These are phyloP conservation scores for Parastagonospora avenae DNA, from an alignment of 2,329 filamentous ascomycete species.

Conservation along the genomic window DNA sequence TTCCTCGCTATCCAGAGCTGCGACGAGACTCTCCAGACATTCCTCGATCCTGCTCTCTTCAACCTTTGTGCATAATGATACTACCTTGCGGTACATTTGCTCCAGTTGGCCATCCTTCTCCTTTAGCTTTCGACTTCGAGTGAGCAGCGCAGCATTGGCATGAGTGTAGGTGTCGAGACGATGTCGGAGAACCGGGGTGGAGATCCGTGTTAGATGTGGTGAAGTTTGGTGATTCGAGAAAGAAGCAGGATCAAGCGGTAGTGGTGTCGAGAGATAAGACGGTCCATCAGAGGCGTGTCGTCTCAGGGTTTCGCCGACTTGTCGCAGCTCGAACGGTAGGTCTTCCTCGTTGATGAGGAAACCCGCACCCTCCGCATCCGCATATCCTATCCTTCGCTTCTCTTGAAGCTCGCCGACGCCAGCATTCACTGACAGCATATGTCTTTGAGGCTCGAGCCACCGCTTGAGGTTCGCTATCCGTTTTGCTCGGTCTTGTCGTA, in stretches of 20 bases:
- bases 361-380: conserved; percentile 48
- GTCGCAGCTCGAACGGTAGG: conserved; percentile 35
- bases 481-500: conserved; percentile 67
- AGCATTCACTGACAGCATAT: conserved; percentile 54
- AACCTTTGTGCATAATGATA: conserved; percentile 83
- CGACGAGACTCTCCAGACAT: conserved; percentile 76
- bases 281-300: conserved; percentile 37
- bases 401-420: conserved; percentile 49
- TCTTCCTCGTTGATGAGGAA: conserved; percentile 34
- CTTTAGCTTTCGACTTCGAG: conserved; percentile 72
- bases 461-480: conserved; percentile 79
- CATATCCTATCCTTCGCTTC: conserved; percentile 52
- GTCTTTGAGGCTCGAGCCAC: conserved; percentile 72
- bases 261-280: conserved; percentile 33
- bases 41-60: conserved; percentile 79
- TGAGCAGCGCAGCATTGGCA: conserved; percentile 70
- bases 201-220: conserved; percentile 43
- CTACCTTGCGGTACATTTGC: conserved; percentile 84
- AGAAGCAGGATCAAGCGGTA: conserved; percentile 25
- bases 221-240: conserved; percentile 42
- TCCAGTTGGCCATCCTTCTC: conserved; percentile 83
- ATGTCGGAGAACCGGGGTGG: conserved; percentile 59
- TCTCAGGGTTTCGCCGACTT: conserved; percentile 33
- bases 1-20: conserved; percentile 85
- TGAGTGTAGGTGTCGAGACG: conserved; percentile 71